Conservation (phyloP, 139 green algal species). For the Tetraselmis chui region DNA sequence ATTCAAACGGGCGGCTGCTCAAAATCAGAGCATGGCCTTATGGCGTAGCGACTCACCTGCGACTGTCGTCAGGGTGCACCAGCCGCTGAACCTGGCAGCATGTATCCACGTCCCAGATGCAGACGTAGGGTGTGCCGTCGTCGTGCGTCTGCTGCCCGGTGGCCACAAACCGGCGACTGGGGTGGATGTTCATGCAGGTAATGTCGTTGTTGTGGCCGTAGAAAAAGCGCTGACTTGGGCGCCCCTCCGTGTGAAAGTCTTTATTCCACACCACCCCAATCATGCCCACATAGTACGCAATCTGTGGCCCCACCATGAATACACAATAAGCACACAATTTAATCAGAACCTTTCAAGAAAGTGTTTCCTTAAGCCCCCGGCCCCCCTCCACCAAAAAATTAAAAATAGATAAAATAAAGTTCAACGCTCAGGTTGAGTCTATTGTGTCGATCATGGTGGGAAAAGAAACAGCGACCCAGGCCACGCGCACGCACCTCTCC, state of each 20-base stretch:
- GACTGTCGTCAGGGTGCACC: slow-evolving; percentile 33
- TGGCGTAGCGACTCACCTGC: slow-evolving; percentile 11
- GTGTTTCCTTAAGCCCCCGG: too few relatives aligned
- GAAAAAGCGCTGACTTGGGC: slow-evolving; percentile 49
- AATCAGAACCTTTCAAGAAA: too few relatives aligned
- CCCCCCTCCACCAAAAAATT: too few relatives aligned
- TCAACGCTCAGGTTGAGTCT: too few relatives aligned
- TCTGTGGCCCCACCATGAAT: too few relatives aligned
- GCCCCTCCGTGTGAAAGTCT: slow-evolving; percentile 13
- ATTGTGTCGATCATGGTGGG: too few relatives aligned
- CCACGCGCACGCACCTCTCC: too few relatives aligned
- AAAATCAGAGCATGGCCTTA: too few relatives aligned
- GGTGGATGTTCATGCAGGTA: slow-evolving; percentile 31
- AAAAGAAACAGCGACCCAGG: too few relatives aligned
- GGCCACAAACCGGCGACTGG: slow-evolving; percentile 31
- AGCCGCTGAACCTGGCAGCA: slow-evolving; percentile 44
- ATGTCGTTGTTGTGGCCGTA: slow-evolving; percentile 60
- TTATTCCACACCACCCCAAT: slow-evolving; percentile 54
- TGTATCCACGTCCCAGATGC: slow-evolving; percentile 41
- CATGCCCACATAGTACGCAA: slow-evolving; percentile 50
- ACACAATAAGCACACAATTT: too few relatives aligned
- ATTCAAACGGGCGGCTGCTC: too few relatives aligned
- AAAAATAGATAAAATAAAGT: too few relatives aligned
- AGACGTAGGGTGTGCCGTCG: slow-evolving; percentile 35
- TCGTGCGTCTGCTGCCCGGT: slow-evolving; percentile 42